Evolutionary conservation across 1,139 yeast genomes (phyloP).

Genomic region (Pichia sp.): DNA sequence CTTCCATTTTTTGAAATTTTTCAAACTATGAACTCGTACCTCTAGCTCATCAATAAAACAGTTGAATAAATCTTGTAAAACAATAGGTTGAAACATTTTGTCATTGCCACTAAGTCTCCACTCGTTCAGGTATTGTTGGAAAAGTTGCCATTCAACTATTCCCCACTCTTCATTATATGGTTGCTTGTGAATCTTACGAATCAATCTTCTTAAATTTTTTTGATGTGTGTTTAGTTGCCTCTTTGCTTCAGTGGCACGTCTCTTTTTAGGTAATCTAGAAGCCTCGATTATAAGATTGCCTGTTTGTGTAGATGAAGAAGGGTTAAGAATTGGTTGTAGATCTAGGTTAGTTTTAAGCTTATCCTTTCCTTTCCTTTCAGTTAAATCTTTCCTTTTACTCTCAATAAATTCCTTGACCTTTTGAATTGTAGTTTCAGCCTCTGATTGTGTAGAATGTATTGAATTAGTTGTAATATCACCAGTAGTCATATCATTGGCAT

Average conservation of each 20-base stretch:
- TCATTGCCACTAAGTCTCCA: conserved; percentile 17
- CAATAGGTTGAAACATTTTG: conserved; percentile 16
- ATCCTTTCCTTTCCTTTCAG: not conserved
- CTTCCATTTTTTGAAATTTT: conserved; percentile 14
- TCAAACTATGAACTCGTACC: conserved; percentile 19
- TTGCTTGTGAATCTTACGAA: conserved; percentile 10
- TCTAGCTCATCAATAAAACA: conserved; percentile 22
- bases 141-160: conserved; percentile 13
- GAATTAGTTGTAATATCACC: not conserved
- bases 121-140: conserved; percentile 12
- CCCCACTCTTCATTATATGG: conserved; percentile 12
- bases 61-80: conserved; percentile 18
- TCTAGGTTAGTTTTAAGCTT: not conserved
- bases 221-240: not conserved
- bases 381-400: conserved; percentile 1
- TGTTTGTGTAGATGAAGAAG: not conserved
- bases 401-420: conserved; percentile 9
- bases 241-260: not conserved
- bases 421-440: conserved; percentile 7
- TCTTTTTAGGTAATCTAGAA: not conserved
- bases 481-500: not conserved
- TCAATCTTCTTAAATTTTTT: conserved; percentile 2
- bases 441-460: not conserved
- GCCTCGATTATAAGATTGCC: not conserved
- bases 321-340: not conserved